A percentile compares a stretch with the other conserved stretches of the same genome.
Conservation (phyloP, 441 rosid genomes). For the Biscutella auriculata region DNA sequence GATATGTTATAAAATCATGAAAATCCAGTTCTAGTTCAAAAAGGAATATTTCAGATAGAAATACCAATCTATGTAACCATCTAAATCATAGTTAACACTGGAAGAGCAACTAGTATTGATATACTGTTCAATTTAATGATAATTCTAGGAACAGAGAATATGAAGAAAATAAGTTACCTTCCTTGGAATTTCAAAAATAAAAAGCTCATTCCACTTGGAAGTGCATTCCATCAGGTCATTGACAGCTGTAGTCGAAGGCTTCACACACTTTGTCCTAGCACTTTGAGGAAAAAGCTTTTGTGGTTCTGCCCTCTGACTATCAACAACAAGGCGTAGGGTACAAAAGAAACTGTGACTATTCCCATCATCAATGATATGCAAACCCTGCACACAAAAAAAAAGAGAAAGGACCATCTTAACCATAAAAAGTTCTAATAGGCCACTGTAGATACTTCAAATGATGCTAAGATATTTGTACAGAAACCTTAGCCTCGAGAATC, state of each 20-base stretch:
- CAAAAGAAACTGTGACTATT: constrained; percentile 85
- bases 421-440: neutral
- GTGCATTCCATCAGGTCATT: constrained; percentile 33
- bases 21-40: neutral
- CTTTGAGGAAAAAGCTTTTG: constrained; percentile 96
- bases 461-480: constrained; percentile 2
- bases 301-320: constrained; percentile 71
- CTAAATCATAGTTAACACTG: neutral
- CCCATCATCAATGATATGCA: constrained; percentile 81
- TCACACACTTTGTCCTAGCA: constrained; percentile 95
- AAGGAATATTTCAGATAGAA: neutral
- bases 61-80: constrained; percentile 1
- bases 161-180: constrained; percentile 37
- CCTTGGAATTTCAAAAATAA: constrained; percentile 90
- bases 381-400: constrained; percentile 43
- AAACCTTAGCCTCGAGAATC: constrained; percentile 92
- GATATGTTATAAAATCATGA: constrained; percentile 9
- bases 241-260: constrained; percentile 42
- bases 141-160: constrained; percentile 3
- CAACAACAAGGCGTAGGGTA: constrained; percentile 77
- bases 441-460: neutral
- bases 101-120: constrained; percentile 3
- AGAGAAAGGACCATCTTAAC: constrained; percentile 6
- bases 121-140: neutral
- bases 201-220: constrained; percentile 92